Percentiles rank a stretch among this genome's conserved stretches.
Conservation (phyloP, 257 asterid genomes). For the Handroanthus guayacan region DNA sequence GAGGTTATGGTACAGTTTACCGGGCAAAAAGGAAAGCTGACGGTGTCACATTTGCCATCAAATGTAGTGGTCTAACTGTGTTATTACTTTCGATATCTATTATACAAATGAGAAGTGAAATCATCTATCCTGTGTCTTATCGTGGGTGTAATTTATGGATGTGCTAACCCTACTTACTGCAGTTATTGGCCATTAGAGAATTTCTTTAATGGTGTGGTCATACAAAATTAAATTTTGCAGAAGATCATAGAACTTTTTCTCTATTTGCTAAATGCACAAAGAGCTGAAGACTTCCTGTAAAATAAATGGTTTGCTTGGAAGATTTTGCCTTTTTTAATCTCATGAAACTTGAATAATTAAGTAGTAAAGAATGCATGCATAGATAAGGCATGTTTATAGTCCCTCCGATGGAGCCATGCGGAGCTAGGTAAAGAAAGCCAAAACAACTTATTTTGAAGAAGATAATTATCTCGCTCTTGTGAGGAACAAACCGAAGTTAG, state of each 20-base stretch:
- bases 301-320: conserved; percentile 11
- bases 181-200: background rate
- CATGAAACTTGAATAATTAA: conserved; percentile 6
- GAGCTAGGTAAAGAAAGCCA: background rate
- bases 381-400: conserved; percentile 9
- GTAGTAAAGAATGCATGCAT: background rate
- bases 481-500: conserved; percentile 23
- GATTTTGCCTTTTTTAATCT: background rate
- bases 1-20: conserved; percentile 98
- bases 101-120: conserved; percentile 18
- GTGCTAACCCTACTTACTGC: conserved; percentile 18
- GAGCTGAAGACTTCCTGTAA: conserved; percentile 17
- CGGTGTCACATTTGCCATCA: conserved; percentile 82
- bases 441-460: conserved; percentile 9
- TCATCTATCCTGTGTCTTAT: conserved; percentile 19
- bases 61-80: conserved; percentile 57
- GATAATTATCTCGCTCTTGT: conserved; percentile 4
- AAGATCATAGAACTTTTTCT: background rate
- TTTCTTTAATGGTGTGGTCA: background rate
- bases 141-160: conserved; percentile 12
- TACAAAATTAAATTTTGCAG: conserved; percentile 9
- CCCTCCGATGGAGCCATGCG: background rate
- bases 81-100: conserved; percentile 26
- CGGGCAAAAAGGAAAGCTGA: conserved; percentile 85
- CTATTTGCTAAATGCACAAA: conserved; percentile 23